Evolutionary conservation across 495 filamentous ascomycete species (phyloP).

Genomic region (Aspergillus diversus): DNA sequence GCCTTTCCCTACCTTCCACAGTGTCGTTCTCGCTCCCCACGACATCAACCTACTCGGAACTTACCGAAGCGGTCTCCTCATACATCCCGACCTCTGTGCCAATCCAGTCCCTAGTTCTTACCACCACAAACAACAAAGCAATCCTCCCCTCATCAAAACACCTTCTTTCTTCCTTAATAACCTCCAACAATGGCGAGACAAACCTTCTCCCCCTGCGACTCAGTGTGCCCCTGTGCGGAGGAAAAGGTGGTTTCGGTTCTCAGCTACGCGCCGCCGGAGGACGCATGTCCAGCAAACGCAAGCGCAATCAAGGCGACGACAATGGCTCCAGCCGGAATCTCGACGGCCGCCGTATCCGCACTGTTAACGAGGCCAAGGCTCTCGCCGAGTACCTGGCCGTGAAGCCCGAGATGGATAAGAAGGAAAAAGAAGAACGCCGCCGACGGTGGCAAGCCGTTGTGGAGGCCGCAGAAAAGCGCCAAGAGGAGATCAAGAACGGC

Average conservation of each 20-base stretch:
- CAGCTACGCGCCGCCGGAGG: slow-evolving; percentile 96
- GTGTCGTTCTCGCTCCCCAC: slow-evolving; percentile 69
- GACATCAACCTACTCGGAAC: slow-evolving; percentile 65
- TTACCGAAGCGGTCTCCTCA: slow-evolving; percentile 62
- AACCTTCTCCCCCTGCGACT: slow-evolving; percentile 82
- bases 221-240: slow-evolving; percentile 74
- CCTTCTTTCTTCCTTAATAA: slow-evolving; percentile 31
- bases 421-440: slow-evolving; percentile 81
- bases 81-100: slow-evolving; percentile 61
- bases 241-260: slow-evolving; percentile 96
- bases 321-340: slow-evolving; percentile 91
- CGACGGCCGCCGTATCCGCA: slow-evolving; percentile 86
- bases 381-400: slow-evolving; percentile 93
- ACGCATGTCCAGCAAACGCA: slow-evolving; percentile 93
- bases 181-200: slow-evolving; percentile 27
- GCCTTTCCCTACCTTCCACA: slow-evolving; percentile 78
- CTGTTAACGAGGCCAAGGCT: slow-evolving; percentile 91
- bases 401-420: slow-evolving; percentile 95
- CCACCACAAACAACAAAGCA: slow-evolving; percentile 78
- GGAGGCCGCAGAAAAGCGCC: slow-evolving; percentile 75
- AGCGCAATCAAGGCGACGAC: slow-evolving; percentile 80
- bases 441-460: slow-evolving; percentile 84
- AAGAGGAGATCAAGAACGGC: slow-evolving; percentile 73
- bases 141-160: slow-evolving; percentile 50
- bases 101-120: slow-evolving; percentile 66